phyloP scores from a whole-genome alignment of 768 basidiomycete species.

The Lentinula raphanica region DNA sequence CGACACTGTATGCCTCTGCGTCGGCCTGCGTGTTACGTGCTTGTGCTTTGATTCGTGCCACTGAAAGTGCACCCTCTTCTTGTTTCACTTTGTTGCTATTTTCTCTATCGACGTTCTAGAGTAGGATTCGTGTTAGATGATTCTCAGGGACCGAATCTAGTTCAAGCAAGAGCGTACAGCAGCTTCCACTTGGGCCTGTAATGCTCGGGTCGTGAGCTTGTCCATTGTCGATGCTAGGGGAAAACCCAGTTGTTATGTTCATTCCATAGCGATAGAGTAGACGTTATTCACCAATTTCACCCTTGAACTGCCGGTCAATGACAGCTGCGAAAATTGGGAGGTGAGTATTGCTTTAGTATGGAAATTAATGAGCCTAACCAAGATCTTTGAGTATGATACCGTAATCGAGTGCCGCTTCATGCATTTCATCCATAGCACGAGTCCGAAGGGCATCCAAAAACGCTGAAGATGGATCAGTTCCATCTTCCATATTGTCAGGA shows the following conservation, averaged over 20 bases:
- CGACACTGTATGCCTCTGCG: slow-evolving; percentile 66
- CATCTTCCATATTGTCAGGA: slow-evolving; percentile 69
- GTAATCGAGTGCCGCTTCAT: slow-evolving; percentile 75
- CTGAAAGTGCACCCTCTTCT: slow-evolving; percentile 73
- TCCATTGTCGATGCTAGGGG: slow-evolving; percentile 78
- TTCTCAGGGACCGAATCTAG: neutral
- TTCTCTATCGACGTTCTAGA: slow-evolving; percentile 77
- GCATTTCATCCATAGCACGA: slow-evolving; percentile 84
- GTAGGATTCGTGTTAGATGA: neutral
- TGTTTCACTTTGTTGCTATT: slow-evolving; percentile 86
- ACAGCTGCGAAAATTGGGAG: slow-evolving; percentile 49
- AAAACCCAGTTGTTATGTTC: no score
- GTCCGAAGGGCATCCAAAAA: slow-evolving; percentile 80
- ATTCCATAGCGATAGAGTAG: no score
- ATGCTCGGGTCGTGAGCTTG: slow-evolving; percentile 74
- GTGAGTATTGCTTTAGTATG: neutral
- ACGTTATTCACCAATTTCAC: slow-evolving; percentile 61
- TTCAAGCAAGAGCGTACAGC: slow-evolving; percentile 42
- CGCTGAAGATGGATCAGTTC: slow-evolving; percentile 62
- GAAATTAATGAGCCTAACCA: slow-evolving; percentile 30
- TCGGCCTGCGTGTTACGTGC: slow-evolving; percentile 66
- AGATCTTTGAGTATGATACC: slow-evolving; percentile 81
- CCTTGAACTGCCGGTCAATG: slow-evolving; percentile 85
- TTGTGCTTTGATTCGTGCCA: slow-evolving; percentile 73
- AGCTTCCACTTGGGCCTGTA: slow-evolving; percentile 85